Base-by-base conservation (phyloP, 441 rosid genomes). In the Croton setiger region DNA sequence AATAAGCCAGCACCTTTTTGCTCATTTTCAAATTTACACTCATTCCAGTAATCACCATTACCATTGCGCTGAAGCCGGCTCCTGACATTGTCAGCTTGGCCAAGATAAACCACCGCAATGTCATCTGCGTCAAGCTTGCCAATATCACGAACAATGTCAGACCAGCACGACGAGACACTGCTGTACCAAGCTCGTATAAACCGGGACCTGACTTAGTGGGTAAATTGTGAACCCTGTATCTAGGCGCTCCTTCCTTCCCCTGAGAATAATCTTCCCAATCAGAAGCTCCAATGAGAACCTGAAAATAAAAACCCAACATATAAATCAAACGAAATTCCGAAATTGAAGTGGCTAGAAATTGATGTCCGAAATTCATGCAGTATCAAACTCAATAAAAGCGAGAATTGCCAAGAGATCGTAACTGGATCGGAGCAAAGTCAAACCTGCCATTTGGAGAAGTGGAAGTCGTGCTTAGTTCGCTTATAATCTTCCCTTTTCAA, bases 371-470 rank as follows among this genome's bases (percentile, higher is more conserved):
- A 64, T 20, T 21, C 15, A 59, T 37, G 7, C 7, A 37, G 41
- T 4, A 37, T 37, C 41, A 3, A 37, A 37, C 41, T 8, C 4
- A 4, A 37, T 37, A 8, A 37, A 37, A 37, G 41, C 7, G 4
- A 0, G 0, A 4, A n/a, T n/a, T n/a, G n/a, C n/a, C n/a, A n/a
- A 37, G 41, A 4, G 41, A 37, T 1, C 51, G 1, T 15, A 47
- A 12, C 52, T 15, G 18, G 37, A 58, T 45, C 11, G 49, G 7
- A n/a, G n/a, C n/a, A n/a, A n/a, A n/a, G 2, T 18, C 21, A 18
- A 49, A 87, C 98, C 90, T 88, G 78, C 97, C 98, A 91, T 37
- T 81, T 80, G 71, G 86, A 85, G 87, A 91, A 89, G n/a, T 74
- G 68, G 18, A 85, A 39, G 70, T 85, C 97, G 82, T 93, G 88